Conservation (phyloP, 1,284 basidiomycete species). For the Leccinum solheimii region DNA sequence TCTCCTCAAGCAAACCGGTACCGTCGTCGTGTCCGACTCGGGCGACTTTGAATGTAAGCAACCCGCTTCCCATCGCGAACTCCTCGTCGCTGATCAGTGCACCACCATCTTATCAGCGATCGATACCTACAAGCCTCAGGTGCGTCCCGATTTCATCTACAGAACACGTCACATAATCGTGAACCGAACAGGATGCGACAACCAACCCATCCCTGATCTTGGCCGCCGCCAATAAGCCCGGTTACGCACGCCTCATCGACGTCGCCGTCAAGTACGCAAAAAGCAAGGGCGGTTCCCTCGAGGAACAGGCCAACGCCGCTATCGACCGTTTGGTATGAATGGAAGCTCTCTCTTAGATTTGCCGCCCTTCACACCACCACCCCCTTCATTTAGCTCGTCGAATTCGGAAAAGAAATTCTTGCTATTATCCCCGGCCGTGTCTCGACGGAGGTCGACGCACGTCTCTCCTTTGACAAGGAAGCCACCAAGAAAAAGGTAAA, state of each 20-base stretch:
- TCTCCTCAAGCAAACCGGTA: slow-evolving; percentile 85
- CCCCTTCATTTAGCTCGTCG: slow-evolving; percentile 69
- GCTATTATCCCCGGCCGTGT: slow-evolving; percentile 97
- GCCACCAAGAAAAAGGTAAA: slow-evolving; percentile 83
- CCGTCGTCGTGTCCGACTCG: slow-evolving; percentile 93
- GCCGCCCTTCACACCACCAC: slow-evolving; percentile 9
- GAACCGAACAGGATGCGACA: slow-evolving; percentile 71
- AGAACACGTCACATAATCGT: slow-evolving; percentile 7
- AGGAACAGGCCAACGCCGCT: slow-evolving; percentile 74
- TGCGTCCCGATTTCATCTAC: slow-evolving; percentile 29
- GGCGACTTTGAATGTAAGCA: slow-evolving; percentile 81
- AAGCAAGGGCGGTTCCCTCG: slow-evolving; percentile 72
- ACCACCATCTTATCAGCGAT: slow-evolving; percentile 55
- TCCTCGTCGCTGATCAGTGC: slow-evolving; percentile 4
- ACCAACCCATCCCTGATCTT: slow-evolving; percentile 95
- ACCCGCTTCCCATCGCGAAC: neutral
- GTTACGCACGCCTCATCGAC: slow-evolving; percentile 85
- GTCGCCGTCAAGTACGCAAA: slow-evolving; percentile 83
- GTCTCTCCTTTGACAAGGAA: slow-evolving; percentile 95
- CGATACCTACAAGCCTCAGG: slow-evolving; percentile 92
- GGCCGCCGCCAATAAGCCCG: slow-evolving; percentile 89
- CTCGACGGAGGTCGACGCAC: slow-evolving; percentile 98
- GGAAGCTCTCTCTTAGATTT: slow-evolving; percentile 14
- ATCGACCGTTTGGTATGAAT: slow-evolving; percentile 82
- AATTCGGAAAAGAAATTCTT: slow-evolving; percentile 96